Conservation (phyloP, 257 asterid species). For the Ilex asprella region DNA sequence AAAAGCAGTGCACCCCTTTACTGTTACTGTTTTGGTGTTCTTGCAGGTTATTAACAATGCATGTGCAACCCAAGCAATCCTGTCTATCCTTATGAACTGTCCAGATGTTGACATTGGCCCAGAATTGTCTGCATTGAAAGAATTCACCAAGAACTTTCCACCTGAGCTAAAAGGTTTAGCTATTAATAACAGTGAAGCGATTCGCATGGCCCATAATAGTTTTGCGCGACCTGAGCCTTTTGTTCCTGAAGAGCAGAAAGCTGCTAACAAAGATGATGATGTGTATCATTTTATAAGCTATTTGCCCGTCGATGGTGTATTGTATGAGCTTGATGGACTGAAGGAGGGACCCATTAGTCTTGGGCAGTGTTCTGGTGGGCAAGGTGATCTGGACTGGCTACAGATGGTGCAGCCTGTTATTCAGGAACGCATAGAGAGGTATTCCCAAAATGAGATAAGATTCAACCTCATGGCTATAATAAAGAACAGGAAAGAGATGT, state of each 20-base stretch:
- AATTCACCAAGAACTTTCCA: constrained; percentile 85
- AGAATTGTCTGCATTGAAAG: constrained; percentile 71
- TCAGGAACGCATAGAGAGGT: constrained; percentile 85
- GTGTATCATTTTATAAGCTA: constrained; percentile 96
- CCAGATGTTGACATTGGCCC: constrained; percentile 86
- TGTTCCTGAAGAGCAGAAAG: constrained; percentile 81
- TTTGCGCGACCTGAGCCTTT: constrained; percentile 97
- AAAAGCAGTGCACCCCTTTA: constrained; percentile 6
- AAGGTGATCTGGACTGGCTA: constrained; percentile 68
- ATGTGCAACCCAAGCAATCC: constrained; percentile 98
- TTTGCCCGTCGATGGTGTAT: constrained; percentile 81
- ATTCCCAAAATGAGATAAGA: constrained; percentile 79
- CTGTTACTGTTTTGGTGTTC: constrained; percentile 2
- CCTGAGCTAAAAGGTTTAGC: constrained; percentile 93
- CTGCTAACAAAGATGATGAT: constrained; percentile 86
- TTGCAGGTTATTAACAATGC: constrained; percentile 91
- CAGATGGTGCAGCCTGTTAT: constrained; percentile 82
- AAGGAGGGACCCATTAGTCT: constrained; percentile 98
- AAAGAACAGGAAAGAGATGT: constrained; percentile 81
- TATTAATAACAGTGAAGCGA: constrained; percentile 89
- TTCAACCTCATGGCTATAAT: constrained; percentile 83
- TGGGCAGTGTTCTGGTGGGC: constrained; percentile 69
- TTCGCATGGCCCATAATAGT: constrained; percentile 92
- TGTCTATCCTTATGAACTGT: constrained; percentile 80
- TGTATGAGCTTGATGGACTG: constrained; percentile 95